Percentiles rank a stretch among this genome's conserved stretches.
Conservation (phyloP, 2,329 filamentous ascomycete genomes). For the Fusarium equiseti region DNA sequence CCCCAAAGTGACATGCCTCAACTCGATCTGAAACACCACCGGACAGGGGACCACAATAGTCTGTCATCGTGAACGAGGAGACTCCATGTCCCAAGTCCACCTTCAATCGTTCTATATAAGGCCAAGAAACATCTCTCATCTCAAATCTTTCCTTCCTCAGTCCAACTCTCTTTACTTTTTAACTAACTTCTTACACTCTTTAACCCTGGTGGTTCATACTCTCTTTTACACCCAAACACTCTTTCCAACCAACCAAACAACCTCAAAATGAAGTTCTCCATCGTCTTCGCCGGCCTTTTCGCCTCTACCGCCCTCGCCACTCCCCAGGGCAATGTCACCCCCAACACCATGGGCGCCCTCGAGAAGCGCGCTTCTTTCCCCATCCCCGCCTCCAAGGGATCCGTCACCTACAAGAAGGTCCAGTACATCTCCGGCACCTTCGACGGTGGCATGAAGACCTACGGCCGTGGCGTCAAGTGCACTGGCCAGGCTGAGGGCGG, state of each 20-base stretch:
- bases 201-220: slow-evolving; percentile 45
- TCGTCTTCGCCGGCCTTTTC: slow-evolving; percentile 39
- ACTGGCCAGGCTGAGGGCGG: slow-evolving; percentile 36
- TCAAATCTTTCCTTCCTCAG: background rate
- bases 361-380: slow-evolving; percentile 44
- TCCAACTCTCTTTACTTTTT: slow-evolving; percentile 20
- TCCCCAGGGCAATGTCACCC: slow-evolving; percentile 42
- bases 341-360: slow-evolving; percentile 45
- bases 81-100: background rate
- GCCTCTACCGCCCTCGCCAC: slow-evolving; percentile 39
- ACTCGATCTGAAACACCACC: slow-evolving; percentile 31
- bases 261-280: slow-evolving; percentile 46
- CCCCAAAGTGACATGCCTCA: background rate
- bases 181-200: slow-evolving; percentile 35
- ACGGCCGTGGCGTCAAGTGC: slow-evolving; percentile 42
- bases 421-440: slow-evolving; percentile 34
- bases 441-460: slow-evolving; percentile 43
- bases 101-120: slow-evolving; percentile 7
- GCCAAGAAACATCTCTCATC: background rate
- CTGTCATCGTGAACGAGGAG: background rate
- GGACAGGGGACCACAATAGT: background rate
- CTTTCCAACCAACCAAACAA: background rate
- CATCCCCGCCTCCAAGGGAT: slow-evolving; percentile 44
- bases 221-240: slow-evolving; percentile 26
- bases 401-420: slow-evolving; percentile 42